Evolutionary conservation across 176 grass and related monocot species (phyloP).

Genomic region (Calamus simplicifolius): DNA sequence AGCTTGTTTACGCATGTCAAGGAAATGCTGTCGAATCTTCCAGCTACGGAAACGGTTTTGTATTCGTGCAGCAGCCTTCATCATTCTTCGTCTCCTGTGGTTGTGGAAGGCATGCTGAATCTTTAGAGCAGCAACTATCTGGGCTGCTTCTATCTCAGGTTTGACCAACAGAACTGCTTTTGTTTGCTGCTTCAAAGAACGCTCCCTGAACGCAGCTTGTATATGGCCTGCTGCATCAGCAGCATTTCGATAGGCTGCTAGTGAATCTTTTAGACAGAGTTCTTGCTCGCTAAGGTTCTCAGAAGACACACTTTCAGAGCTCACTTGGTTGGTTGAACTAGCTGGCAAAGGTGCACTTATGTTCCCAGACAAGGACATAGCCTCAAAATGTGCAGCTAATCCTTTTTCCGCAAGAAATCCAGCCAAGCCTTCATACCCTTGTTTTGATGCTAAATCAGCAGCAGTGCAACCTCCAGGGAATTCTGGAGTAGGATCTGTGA

Average conservation of each 20-base stretch:
- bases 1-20: conserved; percentile 61
- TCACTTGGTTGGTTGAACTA: conserved; percentile 16
- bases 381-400: conserved; percentile 74
- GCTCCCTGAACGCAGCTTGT: conserved; percentile 82
- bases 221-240: conserved; percentile 89
- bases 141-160: conserved; percentile 60
- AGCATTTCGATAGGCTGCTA: conserved; percentile 90
- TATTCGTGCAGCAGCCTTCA: conserved; percentile 87
- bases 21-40: conserved; percentile 60
- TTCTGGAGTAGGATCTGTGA: conserved; percentile 66
- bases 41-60: conserved; percentile 89
- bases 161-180: conserved; percentile 73
- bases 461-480: conserved; percentile 58
- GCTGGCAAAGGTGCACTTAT: conserved; percentile 12
- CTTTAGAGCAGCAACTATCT: conserved; percentile 80
- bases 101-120: conserved; percentile 90
- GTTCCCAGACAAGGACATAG: conserved; percentile 70
- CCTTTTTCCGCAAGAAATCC: conserved; percentile 87
- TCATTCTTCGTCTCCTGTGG: conserved; percentile 63
- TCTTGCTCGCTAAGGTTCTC: conserved; percentile 85
- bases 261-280: conserved; percentile 86
- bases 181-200: conserved; percentile 75
- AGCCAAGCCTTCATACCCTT: conserved; percentile 85
- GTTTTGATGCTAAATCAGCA: conserved; percentile 70
- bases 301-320: conserved; percentile 29